These are phyloP conservation scores for Amanita brunnescens DNA, from an alignment of 768 basidiomycete genomes.

Conservation along the genomic window DNA sequence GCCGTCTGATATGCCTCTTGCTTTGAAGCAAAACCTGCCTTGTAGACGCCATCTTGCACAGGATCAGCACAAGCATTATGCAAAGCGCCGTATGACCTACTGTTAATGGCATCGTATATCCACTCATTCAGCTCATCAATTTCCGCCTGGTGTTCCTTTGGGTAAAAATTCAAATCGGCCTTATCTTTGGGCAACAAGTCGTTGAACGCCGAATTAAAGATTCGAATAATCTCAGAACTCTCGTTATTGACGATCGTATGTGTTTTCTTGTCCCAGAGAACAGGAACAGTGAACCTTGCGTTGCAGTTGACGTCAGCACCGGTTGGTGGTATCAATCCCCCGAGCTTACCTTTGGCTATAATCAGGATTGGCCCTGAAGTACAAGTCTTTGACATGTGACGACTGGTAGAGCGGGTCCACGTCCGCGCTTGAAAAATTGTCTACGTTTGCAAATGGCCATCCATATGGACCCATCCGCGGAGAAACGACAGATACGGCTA, in stretches of 20 bases:
- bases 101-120: slow-evolving; percentile 82
- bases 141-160: slow-evolving; percentile 54
- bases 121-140: slow-evolving; percentile 83
- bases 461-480: slow-evolving; percentile 78
- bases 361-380: slow-evolving; percentile 62
- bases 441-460: slow-evolving; percentile 77
- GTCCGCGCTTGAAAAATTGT: slow-evolving; percentile 65
- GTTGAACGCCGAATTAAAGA: slow-evolving; percentile 85
- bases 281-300: slow-evolving; percentile 73
- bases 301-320: not conserved
- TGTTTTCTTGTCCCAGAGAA: slow-evolving; percentile 88
- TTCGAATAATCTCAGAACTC: slow-evolving; percentile 89
- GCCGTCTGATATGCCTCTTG: slow-evolving; percentile 77
- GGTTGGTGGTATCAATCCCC: no score
- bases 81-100: slow-evolving; percentile 30
- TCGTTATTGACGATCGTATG: slow-evolving; percentile 94
- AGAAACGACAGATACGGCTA: slow-evolving; percentile 76
- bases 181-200: slow-evolving; percentile 57
- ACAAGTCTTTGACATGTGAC: slow-evolving; percentile 76
- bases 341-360: slow-evolving; percentile 54
- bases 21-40: slow-evolving; percentile 75
- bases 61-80: not conserved
- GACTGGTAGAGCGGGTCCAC: slow-evolving; percentile 64
- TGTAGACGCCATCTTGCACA: slow-evolving; percentile 73
- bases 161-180: slow-evolving; percentile 69